Base-by-base conservation (phyloP, 306 rosid genomes). In the Cicer arietinum region DNA sequence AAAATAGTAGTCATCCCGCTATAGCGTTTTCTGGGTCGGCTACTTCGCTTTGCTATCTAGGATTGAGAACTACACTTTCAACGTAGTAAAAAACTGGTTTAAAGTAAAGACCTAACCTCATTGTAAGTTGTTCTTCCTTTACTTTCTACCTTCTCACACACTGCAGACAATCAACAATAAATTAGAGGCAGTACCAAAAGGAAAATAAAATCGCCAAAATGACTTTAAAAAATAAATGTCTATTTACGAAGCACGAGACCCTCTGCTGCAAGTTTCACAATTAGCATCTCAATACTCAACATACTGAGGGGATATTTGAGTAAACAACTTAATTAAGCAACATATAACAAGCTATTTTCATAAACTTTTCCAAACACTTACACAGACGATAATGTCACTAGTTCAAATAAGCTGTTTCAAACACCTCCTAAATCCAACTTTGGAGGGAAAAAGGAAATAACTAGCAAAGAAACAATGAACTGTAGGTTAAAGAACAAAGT, bases 141-240 rank as follows among this genome's bases (percentile, higher is more conserved):
- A 91, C 96, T 91, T 85, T 94, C 97, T 77, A 94, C 98, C 86
- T 91, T 91, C 86, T 94, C 96, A 16, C 98, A 94, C 57, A 94
- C 98, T 94, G 89, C 56, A 87, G 48, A 80, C 47, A 71, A 75
- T 42, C 44, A 78, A 30, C 65, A 71, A 80, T 22, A 46, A 69
- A 72, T 70, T 18, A 83, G 77, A 74, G 53, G 70, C 7, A 13
- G 60, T 67, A 66, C 72, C 60, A 85, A 25, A 63, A 46, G 16
- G 30, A 62, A 62, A 44, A 41, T 39, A 62, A 72, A 54, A 61
- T 45, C 47, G 47, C 22, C 30, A 18, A 7, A 71, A 69, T 25
- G 66, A 65, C 62, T 80, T 76, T 13, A 18, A 6, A 64, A 66
- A 22, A 46, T 22, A 18, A 22, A 54, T 12, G 45, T 22, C 76